Conservation (phyloP, 805 yeast species). For the Lipomyces yamadae region DNA sequence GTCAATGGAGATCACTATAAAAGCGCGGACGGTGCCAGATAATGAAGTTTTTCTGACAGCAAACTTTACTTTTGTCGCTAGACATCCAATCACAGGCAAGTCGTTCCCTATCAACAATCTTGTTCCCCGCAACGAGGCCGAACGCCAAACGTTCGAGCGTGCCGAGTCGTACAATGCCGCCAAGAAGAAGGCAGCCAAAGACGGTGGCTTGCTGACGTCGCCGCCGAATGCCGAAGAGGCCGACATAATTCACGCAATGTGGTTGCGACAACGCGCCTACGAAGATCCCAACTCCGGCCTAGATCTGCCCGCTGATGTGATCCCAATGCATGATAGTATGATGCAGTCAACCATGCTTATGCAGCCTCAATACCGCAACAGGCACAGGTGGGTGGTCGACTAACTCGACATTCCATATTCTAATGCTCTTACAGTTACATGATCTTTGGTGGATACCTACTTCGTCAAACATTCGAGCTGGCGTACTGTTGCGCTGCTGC, state of each 20-base stretch:
- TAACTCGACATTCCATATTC: no score
- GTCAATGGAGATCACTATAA: conserved; percentile 92
- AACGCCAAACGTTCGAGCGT: conserved; percentile 81
- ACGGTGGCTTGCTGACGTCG: conserved; percentile 66
- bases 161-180: conserved; percentile 90
- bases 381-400: no score
- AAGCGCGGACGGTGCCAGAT: conserved; percentile 76
- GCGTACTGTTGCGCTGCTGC: conserved; percentile 94
- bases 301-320: conserved; percentile 31
- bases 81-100: conserved; percentile 90
- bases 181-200: conserved; percentile 76
- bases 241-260: conserved; percentile 73
- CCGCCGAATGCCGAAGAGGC: conserved; percentile 77
- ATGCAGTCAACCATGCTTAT: conserved; percentile 80
- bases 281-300: conserved; percentile 39
- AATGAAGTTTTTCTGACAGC: conserved; percentile 83
- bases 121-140: conserved; percentile 72
- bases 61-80: conserved; percentile 92
- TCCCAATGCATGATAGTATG: conserved; percentile 64
- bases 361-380: conserved; percentile 96
- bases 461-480: conserved; percentile 90
- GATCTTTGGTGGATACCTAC: conserved; percentile 93
- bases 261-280: conserved; percentile 50
- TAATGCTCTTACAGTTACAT: no score
- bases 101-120: conserved; percentile 84